Base-by-base conservation (phyloP, 2,329 filamentous ascomycete species). In the Botrytis fragariae region DNA sequence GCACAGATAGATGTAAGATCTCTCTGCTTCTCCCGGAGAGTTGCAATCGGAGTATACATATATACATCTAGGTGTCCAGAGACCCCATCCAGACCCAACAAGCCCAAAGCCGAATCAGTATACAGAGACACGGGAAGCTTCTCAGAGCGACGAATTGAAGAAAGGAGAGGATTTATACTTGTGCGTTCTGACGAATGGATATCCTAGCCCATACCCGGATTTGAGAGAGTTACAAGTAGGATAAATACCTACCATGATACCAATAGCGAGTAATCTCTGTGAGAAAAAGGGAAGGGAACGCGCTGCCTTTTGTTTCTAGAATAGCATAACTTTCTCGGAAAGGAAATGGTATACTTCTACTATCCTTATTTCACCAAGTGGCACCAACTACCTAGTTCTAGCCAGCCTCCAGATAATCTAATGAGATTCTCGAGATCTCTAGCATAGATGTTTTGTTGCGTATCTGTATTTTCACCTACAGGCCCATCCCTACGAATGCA, bases 41-140 rank as follows among this genome's bases (percentile, higher is more conserved):
- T 54, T 14, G 48, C 1, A 54, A n/a, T 6, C 6, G 14, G 25
- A 16, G 48, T n/a, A 54, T 7, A 16, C 5, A 4, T 54, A n/a
- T 9, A 25, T 7, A n/a, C 0, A n/a, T 14, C 5, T 6, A 54
- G 5, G 2, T 16, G 4, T 18, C 29, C 6, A 57, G 6, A 29
- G n/a, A 29, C 14, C 14, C 16, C 14, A 18, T 32, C 4, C 18
- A 18, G n/a, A 29, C 4, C 3, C 12, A 8, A 8, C 9, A n/a
- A 18, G n/a, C 12, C n/a, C 6, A 18, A 57, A 18, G 14, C 14
- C 2, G n/a, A 18, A 57, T 18, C 32, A 3, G 7, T 32, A 29
- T 29, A 14, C 51, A 57, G 51, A 9, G n/a, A 3, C n/a, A 57
- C n/a, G 9, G 51, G 51, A 2, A 8, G 51, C 3, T 57, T 29